Conservation (phyloP, 148 eudicot species). For the Euryodendron excelsum region DNA sequence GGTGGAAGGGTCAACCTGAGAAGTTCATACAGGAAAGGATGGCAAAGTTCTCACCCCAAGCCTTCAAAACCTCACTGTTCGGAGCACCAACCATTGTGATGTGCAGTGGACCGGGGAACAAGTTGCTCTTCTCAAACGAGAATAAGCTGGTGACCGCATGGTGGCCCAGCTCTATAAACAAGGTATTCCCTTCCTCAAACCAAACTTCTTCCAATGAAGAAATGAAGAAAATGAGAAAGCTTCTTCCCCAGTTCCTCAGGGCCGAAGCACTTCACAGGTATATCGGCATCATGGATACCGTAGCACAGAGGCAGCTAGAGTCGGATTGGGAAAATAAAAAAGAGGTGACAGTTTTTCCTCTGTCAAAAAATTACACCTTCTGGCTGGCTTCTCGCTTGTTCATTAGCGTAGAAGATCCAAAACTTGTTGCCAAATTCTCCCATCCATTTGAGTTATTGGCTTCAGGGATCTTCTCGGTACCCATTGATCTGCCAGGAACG, state of each 20-base stretch:
- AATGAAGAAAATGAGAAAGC: slow-evolving; percentile 37
- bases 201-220: slow-evolving; percentile 29
- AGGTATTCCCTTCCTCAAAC: slow-evolving; percentile 28
- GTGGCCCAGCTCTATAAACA: slow-evolving; percentile 42
- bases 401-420: slow-evolving; percentile 28
- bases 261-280: slow-evolving; percentile 34
- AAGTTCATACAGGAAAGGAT: slow-evolving; percentile 27
- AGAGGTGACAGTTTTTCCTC: slow-evolving; percentile 18
- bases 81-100: slow-evolving; percentile 27
- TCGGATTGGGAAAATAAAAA: slow-evolving; percentile 29
- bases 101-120: slow-evolving; percentile 37
- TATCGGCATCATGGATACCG: slow-evolving; percentile 33
- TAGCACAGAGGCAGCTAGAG: slow-evolving; percentile 34
- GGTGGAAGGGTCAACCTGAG: slow-evolving; percentile 38
- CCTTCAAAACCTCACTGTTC: slow-evolving; percentile 20
- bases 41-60: not conserved
- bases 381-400: slow-evolving; percentile 14
- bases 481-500: slow-evolving; percentile 41
- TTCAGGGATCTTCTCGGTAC: slow-evolving; percentile 25
- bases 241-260: slow-evolving; percentile 31
- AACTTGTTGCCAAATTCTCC: slow-evolving; percentile 15
- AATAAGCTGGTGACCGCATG: slow-evolving; percentile 36
- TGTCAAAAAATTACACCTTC: slow-evolving; percentile 6
- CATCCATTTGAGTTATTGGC: slow-evolving; percentile 21
- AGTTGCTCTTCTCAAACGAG: slow-evolving; percentile 50